Evolutionary conservation across 2,329 filamentous ascomycete genomes (phyloP), one percentile per base, ranked within the genome.

Genomic region (Zarea fungicola): DNA sequence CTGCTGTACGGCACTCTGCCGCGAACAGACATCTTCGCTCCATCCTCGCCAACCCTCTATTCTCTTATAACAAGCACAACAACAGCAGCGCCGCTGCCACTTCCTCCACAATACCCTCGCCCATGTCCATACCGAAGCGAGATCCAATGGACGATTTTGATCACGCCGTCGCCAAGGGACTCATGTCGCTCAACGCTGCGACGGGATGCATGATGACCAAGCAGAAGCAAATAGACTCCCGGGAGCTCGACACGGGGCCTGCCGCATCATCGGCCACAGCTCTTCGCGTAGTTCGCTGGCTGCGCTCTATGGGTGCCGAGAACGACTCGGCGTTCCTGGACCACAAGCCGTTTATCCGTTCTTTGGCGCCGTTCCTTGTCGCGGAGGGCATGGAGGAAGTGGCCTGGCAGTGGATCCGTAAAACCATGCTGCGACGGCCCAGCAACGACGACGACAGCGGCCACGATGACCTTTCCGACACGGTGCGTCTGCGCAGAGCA

Each of bases 1-100:
- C n/a, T n/a, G n/a, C n/a, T n/a, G 5, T 73, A 65, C 54, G 77
- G 72, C 56, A 62, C 41, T 67, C 67, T 10, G 65, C 66, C 23
- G 60, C 66, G 5, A 65, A 58, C 52, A 69, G 67, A 14, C 79
- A 82, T 61, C 60, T 82, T n/a, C 73, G 71, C 50, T 70, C 76
- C 28, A 77, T 83, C 48, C 72, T 83, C 13, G 70, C 73, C 42
- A 81, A 81, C 51, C 78, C 78, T 1, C 65, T 82, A 16, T 81
- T 83, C 62, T 65, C 63, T 54, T 65, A 66, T 47, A 57, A 61
- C 23, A 59, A 61, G 21, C n/a, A n/a, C n/a, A 54, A 34, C 48
- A 18, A 19, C n/a, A n/a, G 7, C 19, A 35, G n/a, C 11, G 13
- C 42, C 40, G 29, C 29, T 28, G 16, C 32, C 8, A 31, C 25